A percentile compares a stretch with the other conserved stretches of the same genome.
phyloP scores from a whole-genome alignment of 306 rosid species.

The Phaseolus lunatus region DNA sequence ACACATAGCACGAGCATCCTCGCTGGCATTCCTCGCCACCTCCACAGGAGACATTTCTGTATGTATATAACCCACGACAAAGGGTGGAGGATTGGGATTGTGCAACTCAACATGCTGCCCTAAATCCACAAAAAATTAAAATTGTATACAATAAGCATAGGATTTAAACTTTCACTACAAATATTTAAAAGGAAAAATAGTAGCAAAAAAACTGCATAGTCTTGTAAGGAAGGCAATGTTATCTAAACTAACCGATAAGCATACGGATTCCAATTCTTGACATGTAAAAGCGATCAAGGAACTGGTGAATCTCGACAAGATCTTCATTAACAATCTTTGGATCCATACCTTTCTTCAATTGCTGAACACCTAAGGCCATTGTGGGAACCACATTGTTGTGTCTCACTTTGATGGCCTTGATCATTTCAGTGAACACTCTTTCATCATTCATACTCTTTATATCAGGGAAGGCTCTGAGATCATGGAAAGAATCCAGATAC shows the following conservation, averaged over 20 bases:
- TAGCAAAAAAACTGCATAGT: not conserved
- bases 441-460: slow-evolving; percentile 73
- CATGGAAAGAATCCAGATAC: slow-evolving; percentile 94
- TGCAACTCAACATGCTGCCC: slow-evolving; percentile 99
- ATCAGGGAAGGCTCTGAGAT: slow-evolving; percentile 80
- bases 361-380: slow-evolving; percentile 98
- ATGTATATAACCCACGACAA: slow-evolving; percentile 84
- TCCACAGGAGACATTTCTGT: slow-evolving; percentile 85
- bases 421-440: slow-evolving; percentile 80
- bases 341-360: slow-evolving; percentile 75
- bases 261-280: slow-evolving; percentile 97
- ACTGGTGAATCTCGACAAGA: slow-evolving; percentile 84
- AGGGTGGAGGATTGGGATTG: slow-evolving; percentile 84
- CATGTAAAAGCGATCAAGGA: slow-evolving; percentile 93
- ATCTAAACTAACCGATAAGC: slow-evolving; percentile 75
- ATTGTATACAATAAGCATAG: not conserved
- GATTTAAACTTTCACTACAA: not conserved
- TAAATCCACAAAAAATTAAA: slow-evolving; percentile 52
- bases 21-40: slow-evolving; percentile 78
- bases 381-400: slow-evolving; percentile 97
- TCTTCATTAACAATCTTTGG: slow-evolving; percentile 63
- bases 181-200: not conserved
- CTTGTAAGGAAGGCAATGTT: not conserved
- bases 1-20: slow-evolving; percentile 87
- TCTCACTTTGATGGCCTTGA: slow-evolving; percentile 93